Base-by-base conservation (phyloP, 495 filamentous ascomycete species). In the Chaetomium tenue region DNA sequence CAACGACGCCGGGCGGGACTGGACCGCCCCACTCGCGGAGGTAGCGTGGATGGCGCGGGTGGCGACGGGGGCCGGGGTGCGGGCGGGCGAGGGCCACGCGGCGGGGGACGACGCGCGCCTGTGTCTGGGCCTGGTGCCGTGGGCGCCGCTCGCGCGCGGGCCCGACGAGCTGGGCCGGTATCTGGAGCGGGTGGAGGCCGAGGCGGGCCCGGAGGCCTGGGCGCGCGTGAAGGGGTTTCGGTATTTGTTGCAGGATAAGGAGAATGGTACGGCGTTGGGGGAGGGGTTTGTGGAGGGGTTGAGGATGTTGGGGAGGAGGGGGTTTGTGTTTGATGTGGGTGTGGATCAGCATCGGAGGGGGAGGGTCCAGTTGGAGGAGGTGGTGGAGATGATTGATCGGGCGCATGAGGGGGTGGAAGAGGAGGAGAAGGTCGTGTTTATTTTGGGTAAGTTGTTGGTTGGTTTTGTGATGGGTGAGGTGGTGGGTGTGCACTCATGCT, bases 191-290 rank as follows among this genome's bases (percentile, higher is more conserved):
- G 86, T 82, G 65, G 64, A 82, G 78, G 57, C 81, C 71, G 79
- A 73, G 68, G 76, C 86, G 64, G 79, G 79, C 18, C 67, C 62
- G 6, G 76, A 74, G 59, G 71, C 68, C 39, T 82, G 79, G 75
- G 69, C 52, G 52, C 80, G 80, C 72, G 72, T 75, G 33, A 85
- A 84, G 55, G 92, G 92, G 0, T 91, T 93, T 66, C 79, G 92
- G 44, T 96, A 91, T 74, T 71, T 96, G 67, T 75, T 96, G 42
- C 92, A 96, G 74, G 89, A 88, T 73, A 89, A 92, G 69, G 82
- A 82, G 13, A 73, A 75, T 1, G 86, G 89, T 15, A 81, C 82
- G 0, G 91, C 89, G 77, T 63, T 88, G 28, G 73, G 76, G 46
- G 74, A 80, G 3, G 75, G 71, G 0, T 93, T 93, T 69, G 78